Conservation (phyloP, 306 rosid species). For the Erythrophleum fordii region DNA sequence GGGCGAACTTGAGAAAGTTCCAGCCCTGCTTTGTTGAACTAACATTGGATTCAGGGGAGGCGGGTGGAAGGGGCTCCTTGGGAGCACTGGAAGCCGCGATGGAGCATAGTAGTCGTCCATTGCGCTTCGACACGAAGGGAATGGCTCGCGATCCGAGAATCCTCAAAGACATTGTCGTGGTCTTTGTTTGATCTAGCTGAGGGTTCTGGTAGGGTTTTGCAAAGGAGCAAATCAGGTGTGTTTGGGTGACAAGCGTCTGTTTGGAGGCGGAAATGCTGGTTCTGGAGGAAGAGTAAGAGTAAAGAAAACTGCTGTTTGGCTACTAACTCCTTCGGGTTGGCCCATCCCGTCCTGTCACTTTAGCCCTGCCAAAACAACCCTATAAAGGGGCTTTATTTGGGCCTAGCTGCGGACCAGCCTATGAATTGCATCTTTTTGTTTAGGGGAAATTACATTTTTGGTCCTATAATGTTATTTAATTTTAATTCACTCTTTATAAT, state of each 20-base stretch:
- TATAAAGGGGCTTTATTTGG: not conserved
- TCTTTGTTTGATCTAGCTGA: not conserved
- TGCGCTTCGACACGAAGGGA: not conserved
- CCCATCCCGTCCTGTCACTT: not conserved
- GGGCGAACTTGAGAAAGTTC: slow-evolving; percentile 31
- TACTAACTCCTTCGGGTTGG: not conserved
- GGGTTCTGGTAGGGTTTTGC: slow-evolving; percentile 43
- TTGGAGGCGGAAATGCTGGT: not conserved
- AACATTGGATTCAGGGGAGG: not conserved
- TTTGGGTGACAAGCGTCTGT: slow-evolving; percentile 18
- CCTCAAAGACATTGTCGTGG: slow-evolving; percentile 30
- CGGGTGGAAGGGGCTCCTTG: not conserved
- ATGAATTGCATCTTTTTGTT: no score
- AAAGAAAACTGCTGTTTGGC: not conserved
- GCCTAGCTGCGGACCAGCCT: not conserved
- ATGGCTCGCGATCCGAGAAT: slow-evolving; percentile 27
- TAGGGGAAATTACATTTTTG: no score
- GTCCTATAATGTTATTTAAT: no score
- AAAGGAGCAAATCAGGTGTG: not conserved
- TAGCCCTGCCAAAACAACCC: not conserved
- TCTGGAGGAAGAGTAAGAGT: not conserved
- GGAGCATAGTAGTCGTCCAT: slow-evolving; percentile 21
- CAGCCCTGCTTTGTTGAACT: not conserved
- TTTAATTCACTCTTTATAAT: no score
- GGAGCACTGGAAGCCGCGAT: slow-evolving; percentile 22